Evolutionary conservation across 1,284 basidiomycete genomes (phyloP).

Genomic region (Testicularia cyperi): DNA sequence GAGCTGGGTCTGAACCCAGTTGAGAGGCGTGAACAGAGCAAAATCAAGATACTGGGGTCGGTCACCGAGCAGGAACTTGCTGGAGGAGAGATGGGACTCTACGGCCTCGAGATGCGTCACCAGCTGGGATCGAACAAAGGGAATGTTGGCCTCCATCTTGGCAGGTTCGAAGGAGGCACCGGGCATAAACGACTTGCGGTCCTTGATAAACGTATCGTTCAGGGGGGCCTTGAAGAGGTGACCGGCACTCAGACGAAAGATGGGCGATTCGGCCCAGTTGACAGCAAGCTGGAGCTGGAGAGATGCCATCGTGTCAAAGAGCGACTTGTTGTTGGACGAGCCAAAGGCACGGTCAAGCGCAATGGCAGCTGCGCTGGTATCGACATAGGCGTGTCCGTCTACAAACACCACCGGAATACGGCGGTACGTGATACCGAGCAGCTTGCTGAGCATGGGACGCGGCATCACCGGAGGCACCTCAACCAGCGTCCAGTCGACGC

Average conservation of each 20-base stretch:
- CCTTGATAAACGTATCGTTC: conserved; percentile 15
- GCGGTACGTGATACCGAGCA: conserved; percentile 36
- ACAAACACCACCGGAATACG: conserved; percentile 32
- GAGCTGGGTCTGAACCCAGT: conserved; percentile 36
- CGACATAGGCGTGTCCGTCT: conserved; percentile 32
- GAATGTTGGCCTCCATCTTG: conserved; percentile 11
- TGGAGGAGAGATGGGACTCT: conserved; percentile 11
- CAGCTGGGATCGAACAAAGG: conserved; percentile 21
- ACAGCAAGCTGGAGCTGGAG: conserved; percentile 28
- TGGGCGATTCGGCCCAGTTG: conserved; percentile 19
- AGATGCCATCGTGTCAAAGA: conserved; percentile 5
- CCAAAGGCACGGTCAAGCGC: conserved; percentile 27
- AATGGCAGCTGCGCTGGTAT: conserved; percentile 21
- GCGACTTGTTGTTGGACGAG: conserved; percentile 1
- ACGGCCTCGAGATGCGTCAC: conserved; percentile 16
- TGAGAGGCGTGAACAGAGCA: conserved; percentile 20
- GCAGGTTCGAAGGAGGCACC: conserved; percentile 13
- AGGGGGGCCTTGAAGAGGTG: conserved; percentile 25
- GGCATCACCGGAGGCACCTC: conserved; percentile 30
- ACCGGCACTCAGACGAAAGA: conserved; percentile 21
- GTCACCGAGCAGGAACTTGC: conserved; percentile 15
- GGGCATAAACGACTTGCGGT: conserved; percentile 22
- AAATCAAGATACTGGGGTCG: conserved; percentile 25
- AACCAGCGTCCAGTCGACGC: conserved; percentile 20
- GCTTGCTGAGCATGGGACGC: conserved; percentile 18